phyloP scores from a whole-genome alignment of 2,329 filamentous ascomycete species.

The Monosporascus sp. region DNA sequence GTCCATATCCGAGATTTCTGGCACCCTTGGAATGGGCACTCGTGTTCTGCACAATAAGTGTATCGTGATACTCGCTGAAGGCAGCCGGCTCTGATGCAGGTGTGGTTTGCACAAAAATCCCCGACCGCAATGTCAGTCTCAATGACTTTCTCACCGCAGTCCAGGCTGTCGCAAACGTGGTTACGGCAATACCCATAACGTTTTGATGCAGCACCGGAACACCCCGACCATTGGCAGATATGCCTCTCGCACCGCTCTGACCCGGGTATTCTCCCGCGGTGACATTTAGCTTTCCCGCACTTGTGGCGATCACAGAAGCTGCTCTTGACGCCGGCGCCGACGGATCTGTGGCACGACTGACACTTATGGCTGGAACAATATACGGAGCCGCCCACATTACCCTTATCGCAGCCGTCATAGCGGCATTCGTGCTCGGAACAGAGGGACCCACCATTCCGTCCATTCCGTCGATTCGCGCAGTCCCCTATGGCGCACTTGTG shows the following conservation, averaged over 20 bases:
- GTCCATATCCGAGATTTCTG: slow-evolving; percentile 9
- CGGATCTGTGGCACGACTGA: slow-evolving; percentile 7
- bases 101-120: slow-evolving; percentile 7
- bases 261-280: slow-evolving; percentile 2
- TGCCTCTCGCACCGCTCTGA: slow-evolving; percentile 9
- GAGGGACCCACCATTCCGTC: too few species aligned
- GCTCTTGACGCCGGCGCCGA: slow-evolving; percentile 3
- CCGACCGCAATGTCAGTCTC: background rate
- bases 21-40: slow-evolving; percentile 10
- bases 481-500: slow-evolving; percentile 13
- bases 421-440: too few species aligned
- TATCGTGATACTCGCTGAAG: slow-evolving; percentile 1
- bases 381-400: slow-evolving; percentile 1
- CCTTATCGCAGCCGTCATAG: too few species aligned
- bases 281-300: slow-evolving; percentile 7
- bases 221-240: slow-evolving; percentile 8
- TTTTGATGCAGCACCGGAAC: slow-evolving; percentile 5
- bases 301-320: slow-evolving; percentile 13
- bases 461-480: slow-evolving; percentile 4
- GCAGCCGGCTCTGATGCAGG: slow-evolving; percentile 7
- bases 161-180: slow-evolving; percentile 8
- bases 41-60: slow-evolving; percentile 9
- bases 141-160: slow-evolving; percentile 5
- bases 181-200: slow-evolving; percentile 9
- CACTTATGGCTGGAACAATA: slow-evolving; percentile 11